A percentile compares a stretch with the other conserved stretches of the same genome.
Evolutionary conservation across 805 yeast species (phyloP).

Genomic region (Teunomyces funiuensis): DNA sequence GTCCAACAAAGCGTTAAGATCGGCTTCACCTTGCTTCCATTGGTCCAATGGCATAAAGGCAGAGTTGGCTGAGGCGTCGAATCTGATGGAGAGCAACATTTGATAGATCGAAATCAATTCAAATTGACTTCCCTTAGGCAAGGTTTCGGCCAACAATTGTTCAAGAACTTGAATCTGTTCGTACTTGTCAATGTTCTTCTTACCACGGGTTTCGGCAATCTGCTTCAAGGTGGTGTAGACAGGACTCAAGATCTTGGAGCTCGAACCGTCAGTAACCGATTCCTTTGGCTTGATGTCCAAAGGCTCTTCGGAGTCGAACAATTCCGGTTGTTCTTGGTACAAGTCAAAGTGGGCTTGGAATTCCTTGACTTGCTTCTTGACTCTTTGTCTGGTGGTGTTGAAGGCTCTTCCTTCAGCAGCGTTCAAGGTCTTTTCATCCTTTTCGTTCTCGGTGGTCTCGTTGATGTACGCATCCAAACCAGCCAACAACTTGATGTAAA

Average conservation of each 20-base stretch:
- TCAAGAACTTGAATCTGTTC: slow-evolving; percentile 79
- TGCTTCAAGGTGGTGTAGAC: slow-evolving; percentile 73
- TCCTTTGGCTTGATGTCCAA: slow-evolving; percentile 19
- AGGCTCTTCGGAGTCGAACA: slow-evolving; percentile 60
- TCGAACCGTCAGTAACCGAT: slow-evolving; percentile 23
- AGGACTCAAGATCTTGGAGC: slow-evolving; percentile 39
- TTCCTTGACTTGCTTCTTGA: slow-evolving; percentile 76
- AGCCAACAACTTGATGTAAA: slow-evolving; percentile 66
- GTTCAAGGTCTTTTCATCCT: slow-evolving; percentile 68
- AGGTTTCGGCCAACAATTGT: slow-evolving; percentile 44
- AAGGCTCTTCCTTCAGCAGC: slow-evolving; percentile 83
- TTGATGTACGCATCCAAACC: slow-evolving; percentile 68
- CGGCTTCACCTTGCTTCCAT: slow-evolving; percentile 72
- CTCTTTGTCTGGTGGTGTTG: slow-evolving; percentile 85
- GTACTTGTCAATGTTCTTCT: slow-evolving; percentile 81
- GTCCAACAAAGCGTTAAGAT: slow-evolving; percentile 60
- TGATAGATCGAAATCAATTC: slow-evolving; percentile 77
- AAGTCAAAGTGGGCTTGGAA: slow-evolving; percentile 56
- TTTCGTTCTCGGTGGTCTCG: slow-evolving; percentile 50
- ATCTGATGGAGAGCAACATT: slow-evolving; percentile 82
- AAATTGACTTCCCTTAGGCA: slow-evolving; percentile 47
- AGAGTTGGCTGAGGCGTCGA: slow-evolving; percentile 70
- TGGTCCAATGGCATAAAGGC: slow-evolving; percentile 73
- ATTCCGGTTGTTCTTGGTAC: slow-evolving; percentile 69
- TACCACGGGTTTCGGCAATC: slow-evolving; percentile 89